Evolutionary conservation across 306 rosid species (phyloP), one percentile per base, ranked within the genome.

Genomic region (Pyrus pyrifolia): DNA sequence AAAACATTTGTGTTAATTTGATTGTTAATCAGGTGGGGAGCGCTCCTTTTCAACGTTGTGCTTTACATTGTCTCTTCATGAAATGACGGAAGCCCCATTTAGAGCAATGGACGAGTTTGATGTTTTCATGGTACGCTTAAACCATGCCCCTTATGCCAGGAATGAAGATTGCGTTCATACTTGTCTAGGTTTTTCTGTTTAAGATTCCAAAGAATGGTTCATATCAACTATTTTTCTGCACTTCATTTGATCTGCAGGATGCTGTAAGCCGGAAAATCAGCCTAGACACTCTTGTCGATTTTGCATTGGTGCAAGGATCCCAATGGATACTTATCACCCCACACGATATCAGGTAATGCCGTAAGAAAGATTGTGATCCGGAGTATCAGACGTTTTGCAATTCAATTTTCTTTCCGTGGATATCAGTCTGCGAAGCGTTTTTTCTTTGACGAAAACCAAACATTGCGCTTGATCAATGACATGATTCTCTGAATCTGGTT

Each of bases 61-160:
- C 87, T 94, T 94, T 78, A 76, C 96, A 6, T 83, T 94, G 74
- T 96, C 98, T 44, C 96, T 94, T 75, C 98, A 94, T 83, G 93
- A 87, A 70, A 90, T 94, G 98, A 92, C 95, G 21, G 98, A 94
- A 79, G 88, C 98, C 53, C 95, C 98, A 45, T 94, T 94, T 76
- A 87, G 97, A 67, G 97, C 98, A 22, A 94, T 94, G 96, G 98
- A 94, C 76, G 98, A 94, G 85, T 94, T 94, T 80, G 98, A 94
- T 78, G 98, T 94, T 78, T 94, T 90, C 72, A 94, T 94, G 98
- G 98, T 94, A 84, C 38, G 72, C 17, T 58, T 73, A 11, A 52
- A 33, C 2, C 12, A 21, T 27, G 74, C 61, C 69, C 11, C 69
- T 77, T 38, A 22, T 11, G 53, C 52, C 35, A 22, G 68, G 27